These are phyloP conservation scores for Aphanomyces cochlioides DNA, from an alignment of 352 stramenopile genomes.

Conservation along the genomic window DNA sequence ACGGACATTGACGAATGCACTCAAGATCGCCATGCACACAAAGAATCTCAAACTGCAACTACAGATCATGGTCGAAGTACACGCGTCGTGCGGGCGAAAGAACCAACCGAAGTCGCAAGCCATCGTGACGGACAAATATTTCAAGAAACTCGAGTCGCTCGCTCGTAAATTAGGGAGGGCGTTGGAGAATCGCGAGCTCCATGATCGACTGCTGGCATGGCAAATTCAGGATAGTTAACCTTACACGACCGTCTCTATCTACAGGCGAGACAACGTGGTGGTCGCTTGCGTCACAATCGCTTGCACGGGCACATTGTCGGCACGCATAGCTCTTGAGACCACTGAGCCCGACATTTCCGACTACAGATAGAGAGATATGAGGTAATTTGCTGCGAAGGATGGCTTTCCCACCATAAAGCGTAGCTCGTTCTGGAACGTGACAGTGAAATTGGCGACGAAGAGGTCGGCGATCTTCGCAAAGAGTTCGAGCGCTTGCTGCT, in stretches of 20 bases:
- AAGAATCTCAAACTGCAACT: constrained; percentile 74
- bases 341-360: constrained; percentile 64
- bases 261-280: constrained; percentile 58
- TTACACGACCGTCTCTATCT: constrained; percentile 10
- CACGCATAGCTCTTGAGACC: constrained; percentile 53
- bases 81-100: constrained; percentile 49
- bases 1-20: constrained; percentile 53
- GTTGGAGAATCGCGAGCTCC: background rate
- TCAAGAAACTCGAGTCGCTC: constrained; percentile 50
- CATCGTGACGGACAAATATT: constrained; percentile 51
- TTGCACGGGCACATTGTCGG: constrained; percentile 67
- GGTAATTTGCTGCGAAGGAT: background rate
- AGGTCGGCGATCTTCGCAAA: constrained; percentile 53
- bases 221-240: constrained; percentile 30
- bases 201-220: constrained; percentile 4
- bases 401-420: constrained; percentile 66
- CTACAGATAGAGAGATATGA: constrained; percentile 32
- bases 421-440: constrained; percentile 81
- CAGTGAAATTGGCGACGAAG: constrained; percentile 75
- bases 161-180: constrained; percentile 5
- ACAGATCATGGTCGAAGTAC: constrained; percentile 55
- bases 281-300: constrained; percentile 68
- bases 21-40: constrained; percentile 47
- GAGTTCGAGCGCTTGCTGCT: constrained; percentile 8
- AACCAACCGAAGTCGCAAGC: constrained; percentile 41